Base-by-base conservation (phyloP, 2,329 filamentous ascomycete genomes). In the Cladosporium phlei region DNA sequence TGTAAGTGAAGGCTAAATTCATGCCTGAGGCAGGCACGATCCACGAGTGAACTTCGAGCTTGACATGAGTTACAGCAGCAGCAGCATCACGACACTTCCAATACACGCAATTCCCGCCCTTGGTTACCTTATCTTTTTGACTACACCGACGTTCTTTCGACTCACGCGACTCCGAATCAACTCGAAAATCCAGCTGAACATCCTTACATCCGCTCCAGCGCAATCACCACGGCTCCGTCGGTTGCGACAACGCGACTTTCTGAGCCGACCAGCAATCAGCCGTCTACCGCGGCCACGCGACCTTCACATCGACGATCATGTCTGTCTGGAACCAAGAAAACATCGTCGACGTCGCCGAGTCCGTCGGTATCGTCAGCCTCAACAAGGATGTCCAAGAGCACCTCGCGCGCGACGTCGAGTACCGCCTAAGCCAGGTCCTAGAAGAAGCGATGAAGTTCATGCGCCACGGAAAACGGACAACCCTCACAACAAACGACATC, bases 321-420 rank as follows among this genome's bases (percentile, higher is more conserved):
- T 80, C 80, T 29, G 82, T 96, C 57, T 97, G 93, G 93, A 97
- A 96, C 64, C 83, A 87, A 14, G 93, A 98, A 60, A 97, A 95
- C 59, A 87, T 98, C 59, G 84, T 83, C 59, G 93, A 98, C 66
- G 90, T 97, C 51, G 91, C 93, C 56, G 93, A 98, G 68, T 95
- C 93, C 1, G 87, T 97, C 38, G 93, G 93, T 48, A 90, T 98
- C 58, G 74, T 79, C 57, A 78, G 80, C 46, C 77, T 97, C 34
- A 82, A 80, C 63, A 88, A 95, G 50, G 91, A 97, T 52, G 86
- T 93, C 17, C 81, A 90, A 35, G 87, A 93, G 52, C 84, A 88
- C 48, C 79, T 98, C 34, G 85, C 89, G 8, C 88, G 94, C 64
- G 93, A 98, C 64, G 88, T 96, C 54, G 93, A 98, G 70, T 98